Base-by-base conservation (phyloP, 768 basidiomycete species). In the Gymnopilus junonius region DNA sequence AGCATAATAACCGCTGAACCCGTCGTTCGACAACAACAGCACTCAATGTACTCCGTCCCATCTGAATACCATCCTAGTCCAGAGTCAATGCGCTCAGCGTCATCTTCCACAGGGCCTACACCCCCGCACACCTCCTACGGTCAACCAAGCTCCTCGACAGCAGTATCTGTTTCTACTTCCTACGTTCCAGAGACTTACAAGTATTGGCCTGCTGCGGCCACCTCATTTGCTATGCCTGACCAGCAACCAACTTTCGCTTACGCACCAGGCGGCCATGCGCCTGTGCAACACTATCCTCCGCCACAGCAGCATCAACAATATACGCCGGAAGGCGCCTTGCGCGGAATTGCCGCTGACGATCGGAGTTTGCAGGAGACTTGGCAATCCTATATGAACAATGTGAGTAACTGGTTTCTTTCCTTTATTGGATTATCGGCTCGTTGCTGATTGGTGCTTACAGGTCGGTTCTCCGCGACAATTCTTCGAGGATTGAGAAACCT, bases 371-470 rank as follows among this genome's bases (percentile, higher is more conserved):
- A 87, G 73, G 89, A 90, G 74, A 89, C 88, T 10, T 91, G 89
- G 89, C 82, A 84, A 71, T 80, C 84, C 61, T 91, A 88, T 76
- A 85, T 89, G 80, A 80, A 83, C 62, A 86, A 86, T 68, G 81
- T 87, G 58, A 67, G 76, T 57, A 29, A 34, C 58, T 6, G 61
- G 63, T 1, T 46, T 31, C 37, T 59, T 51, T 32, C 31, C 4
- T 58, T 51, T 59, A 55, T 12, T 58, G 54, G 34, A 17, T 42
- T 42, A 14, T 42, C 40, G n/a, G n/a, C n/a, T n/a, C n/a, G n/a
- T n/a, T n/a, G 20, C 40, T 58, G 40, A 55, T 39, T 32, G 12
- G n/a, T 62, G 32, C 25, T 37, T 50, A 6, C 65, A 82, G 78
- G 82, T 82, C 67, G 79, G 78, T 51, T 77, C 80, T 14, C 80